phyloP scores from a whole-genome alignment of 345 rosid species.

The Citrus inodora region DNA sequence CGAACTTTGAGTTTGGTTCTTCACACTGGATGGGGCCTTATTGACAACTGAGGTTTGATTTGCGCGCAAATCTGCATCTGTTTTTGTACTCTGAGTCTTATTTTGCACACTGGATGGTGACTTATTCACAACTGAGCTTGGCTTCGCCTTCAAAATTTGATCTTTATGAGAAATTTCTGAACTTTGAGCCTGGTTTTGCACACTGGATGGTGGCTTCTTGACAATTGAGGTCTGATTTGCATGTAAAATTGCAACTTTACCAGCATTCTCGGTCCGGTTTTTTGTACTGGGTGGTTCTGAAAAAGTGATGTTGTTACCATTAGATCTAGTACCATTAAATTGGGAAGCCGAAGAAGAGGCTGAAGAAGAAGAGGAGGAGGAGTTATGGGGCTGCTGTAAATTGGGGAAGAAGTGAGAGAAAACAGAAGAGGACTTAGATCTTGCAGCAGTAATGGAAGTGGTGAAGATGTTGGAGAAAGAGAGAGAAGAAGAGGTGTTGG shows the following conservation, averaged over 20 bases:
- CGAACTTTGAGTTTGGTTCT: constrained; percentile 14
- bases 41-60: constrained; percentile 10
- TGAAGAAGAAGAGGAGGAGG: too few relatives aligned
- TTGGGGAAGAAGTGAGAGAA: constrained; percentile 46
- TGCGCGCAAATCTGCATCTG: constrained; percentile 8
- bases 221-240: constrained; percentile 10
- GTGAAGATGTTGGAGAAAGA: constrained; percentile 49
- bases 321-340: constrained; percentile 23
- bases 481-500: constrained; percentile 48
- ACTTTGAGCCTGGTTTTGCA: constrained; percentile 10
- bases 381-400: not conserved
- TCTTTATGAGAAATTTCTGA: constrained; percentile 15
- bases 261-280: constrained; percentile 17
- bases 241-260: constrained; percentile 7
- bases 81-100: constrained; percentile 7
- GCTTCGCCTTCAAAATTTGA: not conserved
- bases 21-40: constrained; percentile 1
- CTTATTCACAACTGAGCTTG: not conserved
- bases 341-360: constrained; percentile 11
- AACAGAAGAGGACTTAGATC: constrained; percentile 59
- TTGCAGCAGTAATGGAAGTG: constrained; percentile 7
- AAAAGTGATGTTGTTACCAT: constrained; percentile 10
- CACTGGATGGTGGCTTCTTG: not conserved
- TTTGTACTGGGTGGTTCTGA: constrained; percentile 14
- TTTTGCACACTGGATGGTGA: constrained; percentile 1